These are phyloP conservation scores for button mushroom (Agaricus bisporus) DNA, from an alignment of 768 basidiomycete species.

Conservation along the genomic window DNA sequence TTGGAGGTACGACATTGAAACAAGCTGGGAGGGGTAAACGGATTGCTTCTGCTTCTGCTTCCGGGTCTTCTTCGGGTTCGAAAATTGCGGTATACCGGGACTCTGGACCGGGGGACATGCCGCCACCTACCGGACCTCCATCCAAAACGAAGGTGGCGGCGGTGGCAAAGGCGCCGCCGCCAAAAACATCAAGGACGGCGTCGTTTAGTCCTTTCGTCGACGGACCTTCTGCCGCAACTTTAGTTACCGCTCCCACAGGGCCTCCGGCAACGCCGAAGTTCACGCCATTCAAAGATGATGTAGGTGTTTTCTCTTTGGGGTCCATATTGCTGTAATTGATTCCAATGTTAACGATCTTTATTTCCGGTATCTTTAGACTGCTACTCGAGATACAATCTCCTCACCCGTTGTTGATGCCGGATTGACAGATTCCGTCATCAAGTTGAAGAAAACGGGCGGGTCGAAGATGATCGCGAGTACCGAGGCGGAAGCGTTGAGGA, in stretches of 20 bases:
- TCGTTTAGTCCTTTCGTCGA: conserved; percentile 18
- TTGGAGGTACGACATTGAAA: conserved; percentile 59
- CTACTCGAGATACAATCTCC: conserved; percentile 12
- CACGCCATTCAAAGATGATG: conserved; percentile 71
- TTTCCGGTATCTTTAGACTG: background rate
- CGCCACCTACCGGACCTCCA: conserved; percentile 27
- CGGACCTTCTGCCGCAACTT: conserved; percentile 7
- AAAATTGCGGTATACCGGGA: conserved; percentile 66
- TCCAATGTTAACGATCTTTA: background rate
- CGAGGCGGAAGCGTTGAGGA: conserved; percentile 74
- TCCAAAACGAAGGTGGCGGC: conserved; percentile 15
- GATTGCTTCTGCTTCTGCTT: conserved; percentile 31
- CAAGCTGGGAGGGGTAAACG: conserved; percentile 55
- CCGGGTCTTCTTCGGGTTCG: conserved; percentile 29
- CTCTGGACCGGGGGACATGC: conserved; percentile 42
- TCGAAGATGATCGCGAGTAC: conserved; percentile 40
- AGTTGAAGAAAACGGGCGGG: conserved; percentile 42
- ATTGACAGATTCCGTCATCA: conserved; percentile 60
- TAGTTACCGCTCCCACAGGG: conserved; percentile 6
- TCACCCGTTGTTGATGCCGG: conserved; percentile 25
- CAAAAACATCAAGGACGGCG: conserved; percentile 17
- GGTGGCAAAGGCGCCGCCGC: background rate
- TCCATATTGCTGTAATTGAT: conserved; percentile 2
- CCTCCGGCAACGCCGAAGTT: conserved; percentile 51
- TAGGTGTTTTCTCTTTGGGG: conserved; percentile 22